Evolutionary conservation across 108 stramenopile genomes (phyloP).

Genomic region (Pseudonitzschia pungens): DNA sequence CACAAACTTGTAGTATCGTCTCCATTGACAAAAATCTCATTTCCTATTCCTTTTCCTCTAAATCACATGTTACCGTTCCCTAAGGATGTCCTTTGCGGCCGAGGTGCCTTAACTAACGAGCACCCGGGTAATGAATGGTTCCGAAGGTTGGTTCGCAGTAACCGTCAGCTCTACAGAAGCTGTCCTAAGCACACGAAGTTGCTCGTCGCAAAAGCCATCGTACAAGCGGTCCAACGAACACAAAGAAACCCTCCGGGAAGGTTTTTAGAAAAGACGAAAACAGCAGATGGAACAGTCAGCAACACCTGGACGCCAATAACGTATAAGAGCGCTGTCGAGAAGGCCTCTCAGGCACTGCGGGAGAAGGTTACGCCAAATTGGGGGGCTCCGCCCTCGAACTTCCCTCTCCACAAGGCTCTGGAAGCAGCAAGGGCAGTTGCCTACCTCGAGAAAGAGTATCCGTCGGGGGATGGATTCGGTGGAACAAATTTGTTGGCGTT

Average conservation of each 20-base stretch:
- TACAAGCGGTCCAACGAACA: slow-evolving; percentile 45
- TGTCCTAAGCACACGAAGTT: slow-evolving; percentile 66
- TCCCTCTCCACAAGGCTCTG: slow-evolving; percentile 10
- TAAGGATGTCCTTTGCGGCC: slow-evolving; percentile 62
- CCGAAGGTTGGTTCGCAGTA: slow-evolving; percentile 45
- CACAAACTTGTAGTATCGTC: not conserved
- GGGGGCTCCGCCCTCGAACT: slow-evolving; percentile 12
- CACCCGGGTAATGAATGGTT: slow-evolving; percentile 62
- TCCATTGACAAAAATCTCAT: not conserved
- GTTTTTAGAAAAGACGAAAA: slow-evolving; percentile 44
- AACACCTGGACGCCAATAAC: slow-evolving; percentile 52
- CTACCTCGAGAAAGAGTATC: slow-evolving; percentile 13
- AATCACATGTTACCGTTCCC: not conserved
- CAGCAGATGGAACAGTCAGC: slow-evolving; percentile 6
- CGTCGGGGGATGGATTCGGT: slow-evolving; percentile 10
- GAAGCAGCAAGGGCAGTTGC: slow-evolving; percentile 13
- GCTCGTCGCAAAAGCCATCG: slow-evolving; percentile 58
- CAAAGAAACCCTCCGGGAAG: slow-evolving; percentile 57
- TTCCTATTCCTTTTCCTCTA: not conserved
- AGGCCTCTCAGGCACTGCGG: slow-evolving; percentile 73
- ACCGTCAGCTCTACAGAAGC: slow-evolving; percentile 48
- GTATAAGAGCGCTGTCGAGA: slow-evolving; percentile 62
- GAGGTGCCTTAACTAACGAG: slow-evolving; percentile 57
- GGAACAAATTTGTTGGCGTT: slow-evolving; percentile 13
- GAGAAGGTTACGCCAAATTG: slow-evolving; percentile 42